Evolutionary conservation across 768 basidiomycete species (phyloP).

Genomic region (Boletus rex-veris): DNA sequence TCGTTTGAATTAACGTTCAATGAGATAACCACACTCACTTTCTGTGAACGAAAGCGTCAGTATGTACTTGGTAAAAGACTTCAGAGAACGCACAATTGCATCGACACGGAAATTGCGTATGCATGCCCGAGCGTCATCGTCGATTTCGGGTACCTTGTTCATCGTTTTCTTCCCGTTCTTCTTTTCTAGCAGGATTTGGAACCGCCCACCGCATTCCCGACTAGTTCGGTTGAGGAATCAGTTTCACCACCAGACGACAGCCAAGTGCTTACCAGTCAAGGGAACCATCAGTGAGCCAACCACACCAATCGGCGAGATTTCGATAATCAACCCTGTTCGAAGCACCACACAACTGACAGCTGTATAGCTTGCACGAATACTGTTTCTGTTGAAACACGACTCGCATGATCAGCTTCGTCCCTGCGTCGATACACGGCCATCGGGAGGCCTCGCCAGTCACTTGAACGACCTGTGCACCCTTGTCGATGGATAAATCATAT

Average conservation of each 20-base stretch:
- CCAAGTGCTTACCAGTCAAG: constrained; percentile 21
- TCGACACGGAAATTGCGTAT: constrained; percentile 26
- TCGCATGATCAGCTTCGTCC: constrained; percentile 24
- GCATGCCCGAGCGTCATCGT: constrained; percentile 20
- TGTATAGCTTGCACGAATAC: constrained; percentile 8
- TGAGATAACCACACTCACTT: constrained; percentile 11
- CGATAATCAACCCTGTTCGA: constrained; percentile 15
- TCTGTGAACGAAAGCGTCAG: constrained; percentile 12
- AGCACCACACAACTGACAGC: constrained; percentile 21
- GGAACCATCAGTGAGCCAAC: constrained; percentile 23
- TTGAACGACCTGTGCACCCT: constrained; percentile 21
- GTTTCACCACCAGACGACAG: background rate
- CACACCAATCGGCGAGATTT: constrained; percentile 11
- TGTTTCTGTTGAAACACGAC: constrained; percentile 21
- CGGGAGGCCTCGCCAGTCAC: constrained; percentile 17
- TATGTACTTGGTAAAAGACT: background rate
- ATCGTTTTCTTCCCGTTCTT: constrained; percentile 6
- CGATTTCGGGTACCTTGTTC: constrained; percentile 3
- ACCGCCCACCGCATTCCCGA: constrained; percentile 20
- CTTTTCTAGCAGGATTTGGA: constrained; percentile 24
- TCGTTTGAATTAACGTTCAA: background rate
- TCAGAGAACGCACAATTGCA: constrained; percentile 12
- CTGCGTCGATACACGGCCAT: constrained; percentile 25
- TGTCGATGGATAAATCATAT: constrained; percentile 26
- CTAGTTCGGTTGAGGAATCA: constrained; percentile 1